phyloP scores from a whole-genome alignment of 164 flowering plant genomes.

The Pachysandra terminalis region DNA sequence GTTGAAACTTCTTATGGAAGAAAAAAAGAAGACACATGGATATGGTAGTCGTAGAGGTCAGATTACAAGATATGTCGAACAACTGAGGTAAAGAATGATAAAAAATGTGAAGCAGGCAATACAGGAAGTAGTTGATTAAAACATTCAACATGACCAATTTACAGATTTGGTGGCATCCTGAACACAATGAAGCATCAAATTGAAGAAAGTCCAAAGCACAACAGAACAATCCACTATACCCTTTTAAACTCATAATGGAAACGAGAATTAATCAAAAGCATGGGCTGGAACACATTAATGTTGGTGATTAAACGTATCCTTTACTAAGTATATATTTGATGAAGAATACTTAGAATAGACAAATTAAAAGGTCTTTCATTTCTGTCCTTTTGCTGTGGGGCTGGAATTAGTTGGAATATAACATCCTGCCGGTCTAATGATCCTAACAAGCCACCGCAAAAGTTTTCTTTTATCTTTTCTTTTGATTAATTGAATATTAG shows the following conservation, averaged over 20 bases:
- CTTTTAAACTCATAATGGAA: no score
- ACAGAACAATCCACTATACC: background rate
- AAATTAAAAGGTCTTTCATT: no score
- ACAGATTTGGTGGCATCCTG: background rate
- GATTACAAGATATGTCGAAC: background rate
- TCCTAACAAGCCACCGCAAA: no score
- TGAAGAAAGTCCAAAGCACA: background rate
- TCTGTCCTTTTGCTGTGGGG: no score
- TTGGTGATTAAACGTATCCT: no score
- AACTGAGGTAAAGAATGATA: background rate
- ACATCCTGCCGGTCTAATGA: no score
- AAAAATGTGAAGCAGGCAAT: background rate
- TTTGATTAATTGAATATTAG: background rate
- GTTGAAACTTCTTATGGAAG: background rate
- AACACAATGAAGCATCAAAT: background rate
- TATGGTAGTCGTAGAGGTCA: background rate
- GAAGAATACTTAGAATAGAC: no score
- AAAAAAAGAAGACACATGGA: background rate
- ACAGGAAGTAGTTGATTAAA: no score
- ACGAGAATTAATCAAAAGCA: background rate
- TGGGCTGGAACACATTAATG: background rate
- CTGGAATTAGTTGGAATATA: no score
- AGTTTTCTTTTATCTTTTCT: no score
- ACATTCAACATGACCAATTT: no score
- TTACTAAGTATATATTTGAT: no score